Percentiles rank a stretch among this genome's conserved stretches.
phyloP scores from a whole-genome alignment of 2,329 filamentous ascomycete genomes.

The Arthrobotrys sinensis region DNA sequence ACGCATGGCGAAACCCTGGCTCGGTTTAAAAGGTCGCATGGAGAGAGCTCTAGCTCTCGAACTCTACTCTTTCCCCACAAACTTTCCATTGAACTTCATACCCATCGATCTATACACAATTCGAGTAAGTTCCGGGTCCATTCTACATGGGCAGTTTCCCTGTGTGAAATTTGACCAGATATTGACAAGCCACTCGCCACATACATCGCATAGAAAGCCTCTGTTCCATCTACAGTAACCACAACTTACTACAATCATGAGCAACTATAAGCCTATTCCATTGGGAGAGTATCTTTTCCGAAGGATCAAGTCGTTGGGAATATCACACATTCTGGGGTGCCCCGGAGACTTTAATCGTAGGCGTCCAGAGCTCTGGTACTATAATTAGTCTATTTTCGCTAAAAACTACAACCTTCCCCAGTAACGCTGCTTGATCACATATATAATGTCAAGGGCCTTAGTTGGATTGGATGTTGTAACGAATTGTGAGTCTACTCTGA shows the following conservation, averaged over 20 bases:
- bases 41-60: constrained; percentile 18
- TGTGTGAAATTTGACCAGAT: background rate
- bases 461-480: constrained; percentile 67
- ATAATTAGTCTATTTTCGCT: background rate
- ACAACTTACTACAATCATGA: constrained; percentile 28
- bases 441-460: constrained; percentile 66
- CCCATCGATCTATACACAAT: background rate
- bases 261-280: constrained; percentile 62
- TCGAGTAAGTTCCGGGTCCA: background rate
- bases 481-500: constrained; percentile 63
- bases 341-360: constrained; percentile 65
- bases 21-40: constrained; percentile 57
- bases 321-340: constrained; percentile 65
- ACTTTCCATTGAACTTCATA: background rate
- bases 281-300: constrained; percentile 65
- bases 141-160: background rate
- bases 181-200: background rate
- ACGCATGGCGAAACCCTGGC: constrained; percentile 25
- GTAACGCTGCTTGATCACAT: constrained; percentile 66
- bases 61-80: constrained; percentile 41
- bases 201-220: background rate
- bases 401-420: constrained; percentile 18
- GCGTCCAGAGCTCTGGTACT: constrained; percentile 18
- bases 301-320: constrained; percentile 63
- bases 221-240: background rate